Evolutionary conservation across 805 yeast genomes (phyloP).

Genomic region (Cyberlindnera mrakii): DNA sequence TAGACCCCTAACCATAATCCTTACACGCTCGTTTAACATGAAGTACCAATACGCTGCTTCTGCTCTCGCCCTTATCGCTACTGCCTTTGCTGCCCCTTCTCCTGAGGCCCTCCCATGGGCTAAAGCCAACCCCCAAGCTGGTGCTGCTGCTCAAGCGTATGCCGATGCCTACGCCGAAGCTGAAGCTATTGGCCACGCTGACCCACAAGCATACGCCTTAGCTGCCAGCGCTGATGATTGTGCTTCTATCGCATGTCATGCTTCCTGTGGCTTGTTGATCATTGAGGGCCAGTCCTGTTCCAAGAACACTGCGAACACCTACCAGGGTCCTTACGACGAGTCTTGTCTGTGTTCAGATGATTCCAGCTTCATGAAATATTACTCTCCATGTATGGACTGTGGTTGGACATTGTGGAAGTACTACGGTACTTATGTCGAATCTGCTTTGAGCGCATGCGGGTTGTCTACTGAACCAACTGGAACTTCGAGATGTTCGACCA

Average conservation of each 20-base stretch:
- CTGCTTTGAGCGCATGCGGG: conserved; percentile 23
- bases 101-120: conserved; percentile 8
- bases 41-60: neutral
- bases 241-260: conserved; percentile 26
- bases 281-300: conserved; percentile 25
- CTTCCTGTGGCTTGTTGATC: conserved; percentile 27
- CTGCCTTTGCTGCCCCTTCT: conserved; percentile 1
- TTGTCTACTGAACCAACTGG: conserved; percentile 28
- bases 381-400: conserved; percentile 28
- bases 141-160: conserved; percentile 6
- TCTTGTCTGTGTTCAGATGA: conserved; percentile 14
- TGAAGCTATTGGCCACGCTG: conserved; percentile 10
- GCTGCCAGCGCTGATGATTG: conserved; percentile 18
- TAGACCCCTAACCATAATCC: neutral
- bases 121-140: conserved; percentile 7
- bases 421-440: conserved; percentile 23
- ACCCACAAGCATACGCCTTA: conserved; percentile 19
- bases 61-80: conserved; percentile 1
- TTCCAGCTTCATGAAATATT: conserved; percentile 18
- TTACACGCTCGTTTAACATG: neutral
- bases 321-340: conserved; percentile 10
- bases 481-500: conserved; percentile 23
- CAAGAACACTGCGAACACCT: conserved; percentile 3
- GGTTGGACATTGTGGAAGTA: conserved; percentile 33
- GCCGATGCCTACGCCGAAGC: conserved; percentile 6